A percentile compares a stretch with the other conserved stretches of the same genome.
These are phyloP conservation scores for Penicillium longicatenatum DNA, from an alignment of 495 filamentous ascomycete species.

Conservation along the genomic window DNA sequence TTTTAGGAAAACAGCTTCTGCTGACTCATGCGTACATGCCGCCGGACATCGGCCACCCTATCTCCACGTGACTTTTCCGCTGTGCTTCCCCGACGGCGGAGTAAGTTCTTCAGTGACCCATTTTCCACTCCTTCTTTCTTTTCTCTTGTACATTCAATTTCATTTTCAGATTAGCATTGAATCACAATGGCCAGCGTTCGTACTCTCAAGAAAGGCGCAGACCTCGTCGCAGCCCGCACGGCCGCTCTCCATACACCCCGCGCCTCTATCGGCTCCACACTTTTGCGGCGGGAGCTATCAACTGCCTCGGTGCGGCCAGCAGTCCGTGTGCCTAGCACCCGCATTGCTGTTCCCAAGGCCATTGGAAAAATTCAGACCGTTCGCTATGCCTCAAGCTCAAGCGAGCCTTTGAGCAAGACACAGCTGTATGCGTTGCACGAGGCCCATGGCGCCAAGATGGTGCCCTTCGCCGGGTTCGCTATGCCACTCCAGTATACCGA, in stretches of 20 bases:
- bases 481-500: conserved; percentile 91
- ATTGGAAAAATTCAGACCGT: conserved; percentile 32
- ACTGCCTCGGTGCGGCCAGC: conserved; percentile 34
- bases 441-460: conserved; percentile 83
- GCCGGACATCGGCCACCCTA: conserved; percentile 27
- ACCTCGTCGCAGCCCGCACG: conserved; percentile 36
- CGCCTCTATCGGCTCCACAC: conserved; percentile 42
- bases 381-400: conserved; percentile 61
- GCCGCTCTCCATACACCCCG: conserved; percentile 30
- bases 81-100: conserved; percentile 32
- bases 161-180: conserved; percentile 21
- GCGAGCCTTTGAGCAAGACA: conserved; percentile 62
- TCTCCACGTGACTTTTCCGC: conserved; percentile 49
- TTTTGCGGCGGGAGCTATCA: conserved; percentile 39
- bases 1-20: conserved; percentile 21
- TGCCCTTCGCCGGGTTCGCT: conserved; percentile 89
- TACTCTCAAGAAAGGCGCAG: conserved; percentile 34
- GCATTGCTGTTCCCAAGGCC: conserved; percentile 19
- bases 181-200: conserved; percentile 39
- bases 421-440: conserved; percentile 84
- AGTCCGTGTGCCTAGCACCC: conserved; percentile 21
- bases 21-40: conserved; percentile 12
- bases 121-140: conserved; percentile 21
- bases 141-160: conserved; percentile 22
- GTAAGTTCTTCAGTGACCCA: conserved; percentile 14